Evolutionary conservation across 176 grass and related monocot species (phyloP).

Genomic region (Carex pumila): DNA sequence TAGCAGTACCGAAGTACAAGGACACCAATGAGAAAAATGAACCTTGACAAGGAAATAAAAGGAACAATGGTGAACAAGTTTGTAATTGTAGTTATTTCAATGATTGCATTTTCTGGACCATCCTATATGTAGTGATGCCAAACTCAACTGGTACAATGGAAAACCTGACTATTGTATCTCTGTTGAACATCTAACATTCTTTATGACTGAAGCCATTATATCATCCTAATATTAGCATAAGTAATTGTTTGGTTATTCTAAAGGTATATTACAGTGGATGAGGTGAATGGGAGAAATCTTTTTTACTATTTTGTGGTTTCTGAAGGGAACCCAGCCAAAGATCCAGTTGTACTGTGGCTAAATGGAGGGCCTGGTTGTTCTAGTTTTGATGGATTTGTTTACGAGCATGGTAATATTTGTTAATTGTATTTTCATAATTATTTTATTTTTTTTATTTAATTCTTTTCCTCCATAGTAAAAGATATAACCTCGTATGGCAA

Average conservation of each 20-base stretch:
- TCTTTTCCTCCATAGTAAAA: background rate
- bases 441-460: background rate
- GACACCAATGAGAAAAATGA: background rate
- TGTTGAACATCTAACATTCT: background rate
- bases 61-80: background rate
- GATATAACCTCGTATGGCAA: background rate
- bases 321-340: slow-evolving; percentile 24
- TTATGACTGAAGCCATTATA: background rate
- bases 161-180: background rate
- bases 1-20: background rate
- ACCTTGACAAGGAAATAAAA: background rate
- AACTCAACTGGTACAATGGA: background rate
- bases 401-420: slow-evolving; percentile 20
- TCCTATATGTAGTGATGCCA: background rate
- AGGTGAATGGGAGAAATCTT: slow-evolving; percentile 15
- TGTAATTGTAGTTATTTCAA: background rate
- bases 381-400: slow-evolving; percentile 27
- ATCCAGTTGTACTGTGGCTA: slow-evolving; percentile 28
- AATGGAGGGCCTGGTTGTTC: slow-evolving; percentile 24
- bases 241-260: background rate
- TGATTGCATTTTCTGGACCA: background rate
- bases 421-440: background rate
- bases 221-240: background rate
- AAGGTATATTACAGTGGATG: slow-evolving; percentile 20
- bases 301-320: slow-evolving; percentile 30